Evolutionary conservation across 2,329 filamentous ascomycete genomes (phyloP).

Genomic region (Sclerotinia subarctica): DNA sequence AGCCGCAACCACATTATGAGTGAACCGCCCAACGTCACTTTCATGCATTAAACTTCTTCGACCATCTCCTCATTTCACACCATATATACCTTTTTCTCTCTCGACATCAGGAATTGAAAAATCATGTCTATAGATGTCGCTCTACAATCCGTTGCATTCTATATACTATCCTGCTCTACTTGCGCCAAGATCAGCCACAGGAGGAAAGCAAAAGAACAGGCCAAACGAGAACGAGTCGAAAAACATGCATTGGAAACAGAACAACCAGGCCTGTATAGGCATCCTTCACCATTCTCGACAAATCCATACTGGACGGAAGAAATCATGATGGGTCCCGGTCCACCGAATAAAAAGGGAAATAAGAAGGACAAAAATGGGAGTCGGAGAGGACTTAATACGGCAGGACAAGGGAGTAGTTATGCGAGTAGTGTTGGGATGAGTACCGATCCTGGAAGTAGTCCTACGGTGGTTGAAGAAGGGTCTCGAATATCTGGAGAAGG

Average conservation of each 20-base stretch:
- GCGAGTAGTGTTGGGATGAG: conserved; percentile 39
- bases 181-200: conserved; percentile 70
- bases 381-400: conserved; percentile 57
- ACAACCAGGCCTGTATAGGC: conserved; percentile 70
- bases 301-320: conserved; percentile 89
- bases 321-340: conserved; percentile 74
- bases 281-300: conserved; percentile 79
- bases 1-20: conserved; percentile 10
- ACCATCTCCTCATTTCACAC: background rate
- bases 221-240: conserved; percentile 63
- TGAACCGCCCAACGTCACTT: conserved; percentile 12
- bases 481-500: conserved; percentile 49
- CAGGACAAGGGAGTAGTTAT: conserved; percentile 54
- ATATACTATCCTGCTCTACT: conserved; percentile 72
- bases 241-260: conserved; percentile 63
- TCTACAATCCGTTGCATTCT: conserved; percentile 75
- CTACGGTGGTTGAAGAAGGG: conserved; percentile 48
- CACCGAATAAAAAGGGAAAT: conserved; percentile 59
- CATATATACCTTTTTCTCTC: background rate
- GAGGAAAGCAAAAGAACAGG: conserved; percentile 67
- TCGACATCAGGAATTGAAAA: background rate
- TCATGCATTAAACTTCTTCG: conserved; percentile 15
- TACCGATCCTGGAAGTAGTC: conserved; percentile 42
- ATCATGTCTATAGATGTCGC: conserved; percentile 55
- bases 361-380: conserved; percentile 52